Percentiles rank a stretch among this genome's conserved stretches.
Conservation (phyloP, 495 filamentous ascomycete genomes). For the Tuber microsphaerosporum region DNA sequence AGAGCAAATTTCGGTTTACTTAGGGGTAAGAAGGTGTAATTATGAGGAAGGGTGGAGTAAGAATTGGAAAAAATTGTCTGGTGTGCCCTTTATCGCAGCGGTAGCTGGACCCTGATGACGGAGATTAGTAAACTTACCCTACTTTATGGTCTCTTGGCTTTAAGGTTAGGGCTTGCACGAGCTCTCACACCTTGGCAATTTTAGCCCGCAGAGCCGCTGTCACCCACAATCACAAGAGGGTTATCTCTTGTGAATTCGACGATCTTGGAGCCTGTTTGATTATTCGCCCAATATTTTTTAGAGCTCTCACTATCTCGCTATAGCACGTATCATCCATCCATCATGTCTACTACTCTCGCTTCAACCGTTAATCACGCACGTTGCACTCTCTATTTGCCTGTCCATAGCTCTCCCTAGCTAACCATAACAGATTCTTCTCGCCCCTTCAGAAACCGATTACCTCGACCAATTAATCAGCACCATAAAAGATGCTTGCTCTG, state of each 20-base stretch:
- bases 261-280: neutral
- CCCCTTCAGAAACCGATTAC: constrained; percentile 85
- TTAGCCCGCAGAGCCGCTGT: neutral
- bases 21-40: neutral
- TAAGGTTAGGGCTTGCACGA: neutral
- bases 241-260: neutral
- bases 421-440: constrained; percentile 67
- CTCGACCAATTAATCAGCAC: constrained; percentile 90
- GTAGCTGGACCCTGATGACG: neutral
- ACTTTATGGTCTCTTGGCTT: neutral
- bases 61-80: neutral
- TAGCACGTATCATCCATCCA: neutral
- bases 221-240: neutral
- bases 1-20: neutral
- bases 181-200: neutral
- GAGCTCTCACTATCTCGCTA: neutral
- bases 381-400: neutral
- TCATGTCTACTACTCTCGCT: neutral
- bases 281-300: neutral
- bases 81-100: neutral
- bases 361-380: constrained; percentile 4
- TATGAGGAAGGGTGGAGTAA: neutral
- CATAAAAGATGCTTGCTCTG: constrained; percentile 76
- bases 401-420: neutral
- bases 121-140: neutral